Evolutionary conservation across 2,329 filamentous ascomycete genomes (phyloP), one percentile per base, ranked within the genome.

Genomic region (Fusarium anthophilum): DNA sequence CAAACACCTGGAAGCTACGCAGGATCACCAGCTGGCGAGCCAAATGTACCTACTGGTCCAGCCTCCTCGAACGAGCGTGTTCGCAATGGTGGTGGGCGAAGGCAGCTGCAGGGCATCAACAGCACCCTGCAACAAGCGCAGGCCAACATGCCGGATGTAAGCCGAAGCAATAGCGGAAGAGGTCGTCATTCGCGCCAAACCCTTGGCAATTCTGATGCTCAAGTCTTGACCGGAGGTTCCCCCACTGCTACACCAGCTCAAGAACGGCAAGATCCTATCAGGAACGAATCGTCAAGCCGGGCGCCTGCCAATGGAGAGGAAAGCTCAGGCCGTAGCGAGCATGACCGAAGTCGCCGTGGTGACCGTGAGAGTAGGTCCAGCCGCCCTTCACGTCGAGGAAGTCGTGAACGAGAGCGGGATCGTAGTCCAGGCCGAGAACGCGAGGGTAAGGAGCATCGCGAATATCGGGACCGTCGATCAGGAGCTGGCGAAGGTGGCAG

Each of bases 41-140:
- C 67, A 7, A 76, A 70, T 24, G 80, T 82, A 10, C 82, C 81
- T 4, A 83, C 84, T 12, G 82, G 81, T 0, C 82, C 82, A 20
- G 76, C 83, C 15, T 81, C 82, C 32, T 73, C 77, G 14, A 78
- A 79, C 26, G 84, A 86, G 35, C 81, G 85, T 37, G 66, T 75
- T 32, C 75, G 80, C 43, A 78, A 77, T 35, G 81, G 72, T 74
- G 85, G 87, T 37, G 83, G 86, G 24, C 83, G 85, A 66, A 84
- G 89, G 65, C 88, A 91, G 74, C 82, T 92, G 37, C 86, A 87
- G 18, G 87, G 88, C 51, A 91, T 92, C 67, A 90, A 91, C 74
- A 90, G 82, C 70, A 89, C 86, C 57, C 83, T 91, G 8, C 86
- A 88, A 72, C 86, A 88, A 79, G 85, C 85, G 2, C 87, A 86